A percentile compares a stretch with the other conserved stretches of the same genome.
These are phyloP conservation scores for Coccomyxa subellipsoidea DNA, from an alignment of 163 green algal genomes.

Conservation along the genomic window DNA sequence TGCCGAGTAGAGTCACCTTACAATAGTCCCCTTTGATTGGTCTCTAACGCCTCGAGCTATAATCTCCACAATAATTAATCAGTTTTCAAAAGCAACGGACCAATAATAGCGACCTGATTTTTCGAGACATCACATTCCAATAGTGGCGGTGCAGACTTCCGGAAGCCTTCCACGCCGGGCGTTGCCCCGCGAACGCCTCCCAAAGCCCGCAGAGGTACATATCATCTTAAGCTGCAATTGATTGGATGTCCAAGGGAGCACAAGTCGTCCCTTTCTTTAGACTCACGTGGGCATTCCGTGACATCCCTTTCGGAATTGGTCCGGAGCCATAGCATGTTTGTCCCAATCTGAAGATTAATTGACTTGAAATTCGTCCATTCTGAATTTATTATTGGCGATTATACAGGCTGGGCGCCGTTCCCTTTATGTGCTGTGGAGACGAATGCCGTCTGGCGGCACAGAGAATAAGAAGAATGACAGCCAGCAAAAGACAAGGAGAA, in stretches of 20 bases:
- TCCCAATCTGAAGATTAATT: neutral
- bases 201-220: neutral
- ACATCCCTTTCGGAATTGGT: neutral
- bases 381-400: neutral
- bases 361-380: neutral
- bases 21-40: too few species aligned
- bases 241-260: neutral
- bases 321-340: neutral
- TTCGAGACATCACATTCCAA: neutral
- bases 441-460: neutral
- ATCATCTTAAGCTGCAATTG: neutral
- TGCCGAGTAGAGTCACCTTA: too few species aligned
- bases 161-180: neutral
- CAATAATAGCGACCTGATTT: too few species aligned
- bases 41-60: too few species aligned
- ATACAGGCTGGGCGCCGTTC: neutral
- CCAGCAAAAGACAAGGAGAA: neutral
- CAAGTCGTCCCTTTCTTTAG: neutral
- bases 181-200: neutral
- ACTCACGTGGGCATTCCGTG: neutral
- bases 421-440: neutral
- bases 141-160: neutral
- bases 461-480: neutral
- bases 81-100: too few species aligned
- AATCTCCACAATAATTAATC: too few species aligned